These are phyloP conservation scores for Lentinula boryana DNA, from an alignment of 768 basidiomycete species.

Conservation along the genomic window DNA sequence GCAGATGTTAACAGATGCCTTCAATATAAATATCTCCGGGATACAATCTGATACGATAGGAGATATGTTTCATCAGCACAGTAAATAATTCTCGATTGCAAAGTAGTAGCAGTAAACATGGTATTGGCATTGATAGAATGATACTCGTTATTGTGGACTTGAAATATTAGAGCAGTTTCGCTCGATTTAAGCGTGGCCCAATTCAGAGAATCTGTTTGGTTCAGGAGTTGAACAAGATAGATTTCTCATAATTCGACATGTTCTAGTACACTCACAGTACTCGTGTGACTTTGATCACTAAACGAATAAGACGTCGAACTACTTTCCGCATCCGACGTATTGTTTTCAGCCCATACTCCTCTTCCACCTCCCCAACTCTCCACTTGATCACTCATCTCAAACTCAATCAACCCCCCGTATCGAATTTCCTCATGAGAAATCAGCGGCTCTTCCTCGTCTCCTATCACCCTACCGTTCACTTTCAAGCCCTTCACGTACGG, in stretches of 20 bases:
- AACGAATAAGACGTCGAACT: neutral
- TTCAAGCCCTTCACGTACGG: conserved; percentile 56
- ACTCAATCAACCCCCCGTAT: conserved; percentile 49
- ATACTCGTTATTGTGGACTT: too few relatives aligned
- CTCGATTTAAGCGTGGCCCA: too few relatives aligned
- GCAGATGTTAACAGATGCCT: too few relatives aligned
- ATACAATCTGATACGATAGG: too few relatives aligned
- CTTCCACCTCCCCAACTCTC: conserved; percentile 31
- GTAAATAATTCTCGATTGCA: too few relatives aligned
- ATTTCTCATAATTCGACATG: neutral
- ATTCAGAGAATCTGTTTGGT: neutral
- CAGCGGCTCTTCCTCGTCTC: conserved; percentile 29
- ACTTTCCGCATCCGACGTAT: neutral
- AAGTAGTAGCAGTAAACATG: too few relatives aligned
- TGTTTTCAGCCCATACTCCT: neutral
- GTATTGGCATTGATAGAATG: too few relatives aligned
- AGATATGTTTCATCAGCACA: too few relatives aligned
- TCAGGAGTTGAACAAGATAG: neutral
- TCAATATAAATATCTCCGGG: too few relatives aligned
- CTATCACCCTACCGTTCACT: conserved; percentile 43
- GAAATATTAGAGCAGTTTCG: too few relatives aligned
- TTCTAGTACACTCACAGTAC: neutral
- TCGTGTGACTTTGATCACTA: neutral
- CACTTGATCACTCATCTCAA: conserved; percentile 56
- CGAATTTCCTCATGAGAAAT: conserved; percentile 59